These are phyloP conservation scores for Cephaloascus fragrans DNA, from an alignment of 805 yeast species.

Conservation along the genomic window DNA sequence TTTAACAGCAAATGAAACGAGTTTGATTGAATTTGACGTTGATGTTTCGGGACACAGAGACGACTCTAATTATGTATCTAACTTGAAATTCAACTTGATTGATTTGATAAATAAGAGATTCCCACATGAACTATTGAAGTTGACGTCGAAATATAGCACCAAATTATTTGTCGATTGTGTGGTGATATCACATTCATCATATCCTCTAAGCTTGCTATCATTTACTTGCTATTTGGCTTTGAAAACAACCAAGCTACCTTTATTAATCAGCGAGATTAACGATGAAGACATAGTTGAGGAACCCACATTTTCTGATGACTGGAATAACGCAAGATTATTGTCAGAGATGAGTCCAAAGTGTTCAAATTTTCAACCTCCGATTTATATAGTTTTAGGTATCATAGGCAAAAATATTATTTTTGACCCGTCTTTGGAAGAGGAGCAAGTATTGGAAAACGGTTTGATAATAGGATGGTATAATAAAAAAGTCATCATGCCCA, in stretches of 20 bases:
- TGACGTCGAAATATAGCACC: constrained; percentile 69
- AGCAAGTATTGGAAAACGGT: constrained; percentile 81
- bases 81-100: constrained; percentile 53
- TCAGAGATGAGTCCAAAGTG: constrained; percentile 18
- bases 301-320: constrained; percentile 87
- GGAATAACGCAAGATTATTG: constrained; percentile 47
- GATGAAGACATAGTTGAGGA: constrained; percentile 69
- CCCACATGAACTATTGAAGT: constrained; percentile 40
- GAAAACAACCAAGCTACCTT: constrained; percentile 67
- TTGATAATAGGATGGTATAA: constrained; percentile 62
- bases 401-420: constrained; percentile 60
- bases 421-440: constrained; percentile 88
- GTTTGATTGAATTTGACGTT: constrained; percentile 63
- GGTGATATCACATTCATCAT: constrained; percentile 65
- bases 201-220: constrained; percentile 75
- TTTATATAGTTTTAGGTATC: constrained; percentile 67
- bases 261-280: constrained; percentile 57
- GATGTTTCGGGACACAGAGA: constrained; percentile 77
- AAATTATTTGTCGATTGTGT: constrained; percentile 74
- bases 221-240: constrained; percentile 77
- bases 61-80: constrained; percentile 59
- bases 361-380: constrained; percentile 51
- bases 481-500: constrained; percentile 62
- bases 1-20: constrained; percentile 22
- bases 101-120: constrained; percentile 42